Conservation (phyloP, 1,284 basidiomycete genomes). For the Phellopilus nigrolimitatus region DNA sequence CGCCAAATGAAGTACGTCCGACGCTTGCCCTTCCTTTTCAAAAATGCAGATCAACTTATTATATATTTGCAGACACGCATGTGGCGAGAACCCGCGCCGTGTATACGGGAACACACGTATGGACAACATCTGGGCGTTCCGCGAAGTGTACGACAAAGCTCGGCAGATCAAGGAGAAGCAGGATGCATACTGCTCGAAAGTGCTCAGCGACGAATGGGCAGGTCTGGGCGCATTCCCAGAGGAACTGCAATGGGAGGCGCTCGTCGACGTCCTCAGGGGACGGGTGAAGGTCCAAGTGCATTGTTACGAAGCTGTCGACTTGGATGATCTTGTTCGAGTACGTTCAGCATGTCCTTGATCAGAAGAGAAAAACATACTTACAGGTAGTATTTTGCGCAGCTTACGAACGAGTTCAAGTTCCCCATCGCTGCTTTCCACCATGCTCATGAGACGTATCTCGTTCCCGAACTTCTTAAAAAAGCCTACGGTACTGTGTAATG, state of each 20-base stretch:
- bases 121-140: constrained; percentile 42
- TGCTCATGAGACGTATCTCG: constrained; percentile 76
- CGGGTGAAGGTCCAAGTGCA: constrained; percentile 77
- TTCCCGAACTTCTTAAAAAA: constrained; percentile 69
- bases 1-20: constrained; percentile 52
- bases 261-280: constrained; percentile 83
- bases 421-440: constrained; percentile 76
- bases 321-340: constrained; percentile 72
- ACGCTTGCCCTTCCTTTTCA: background rate
- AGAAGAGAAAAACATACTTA: background rate
- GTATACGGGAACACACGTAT: constrained; percentile 38
- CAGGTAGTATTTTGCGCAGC: constrained; percentile 35
- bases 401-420: constrained; percentile 79
- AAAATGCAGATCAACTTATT: constrained; percentile 5
- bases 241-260: constrained; percentile 75
- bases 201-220: constrained; percentile 55
- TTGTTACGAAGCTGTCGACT: constrained; percentile 76
- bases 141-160: constrained; percentile 63
- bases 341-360: constrained; percentile 25
- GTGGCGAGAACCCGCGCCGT: constrained; percentile 36
- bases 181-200: constrained; percentile 65
- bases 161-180: constrained; percentile 70
- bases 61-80: constrained; percentile 32
- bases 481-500: constrained; percentile 47
- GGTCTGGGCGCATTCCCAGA: constrained; percentile 67